phyloP scores from a whole-genome alignment of 2,329 filamentous ascomycete genomes.

The Biscogniauxia mediterranea region DNA sequence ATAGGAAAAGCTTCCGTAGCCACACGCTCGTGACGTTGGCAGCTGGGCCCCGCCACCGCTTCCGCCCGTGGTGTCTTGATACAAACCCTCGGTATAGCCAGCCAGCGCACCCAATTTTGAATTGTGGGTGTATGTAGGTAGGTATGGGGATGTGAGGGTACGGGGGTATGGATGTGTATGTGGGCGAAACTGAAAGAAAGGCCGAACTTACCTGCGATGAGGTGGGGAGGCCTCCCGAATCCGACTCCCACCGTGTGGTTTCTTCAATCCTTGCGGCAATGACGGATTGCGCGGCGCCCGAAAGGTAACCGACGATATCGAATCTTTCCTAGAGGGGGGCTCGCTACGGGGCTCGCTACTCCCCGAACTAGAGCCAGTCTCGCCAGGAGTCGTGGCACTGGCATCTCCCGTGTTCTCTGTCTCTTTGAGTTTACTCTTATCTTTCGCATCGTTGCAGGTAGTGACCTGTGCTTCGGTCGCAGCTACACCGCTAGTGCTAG shows the following conservation, averaged over 20 bases:
- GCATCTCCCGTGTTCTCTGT: constrained; percentile 30
- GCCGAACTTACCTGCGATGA: constrained; percentile 45
- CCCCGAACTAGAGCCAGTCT: constrained; percentile 36
- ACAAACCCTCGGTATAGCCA: background rate
- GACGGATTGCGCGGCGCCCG: constrained; percentile 42
- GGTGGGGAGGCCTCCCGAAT: constrained; percentile 48
- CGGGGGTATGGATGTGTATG: background rate
- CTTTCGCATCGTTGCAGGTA: constrained; percentile 9
- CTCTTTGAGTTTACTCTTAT: constrained; percentile 24
- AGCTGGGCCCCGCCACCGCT: background rate
- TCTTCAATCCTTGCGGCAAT: constrained; percentile 48
- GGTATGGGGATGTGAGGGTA: background rate
- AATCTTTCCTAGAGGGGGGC: constrained; percentile 42
- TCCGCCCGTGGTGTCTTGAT: background rate
- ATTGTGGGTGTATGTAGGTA: background rate
- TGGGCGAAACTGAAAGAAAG: constrained; percentile 4
- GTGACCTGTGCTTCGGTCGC: constrained; percentile 2
- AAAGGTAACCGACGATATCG: constrained; percentile 48
- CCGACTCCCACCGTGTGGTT: constrained; percentile 42
- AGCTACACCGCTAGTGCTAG: background rate
- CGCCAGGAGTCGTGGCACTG: constrained; percentile 34
- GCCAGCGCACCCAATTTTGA: background rate
- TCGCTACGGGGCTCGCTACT: constrained; percentile 33
- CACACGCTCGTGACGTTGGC: background rate
- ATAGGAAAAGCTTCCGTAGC: background rate